Evolutionary conservation across 1,284 basidiomycete species (phyloP).

Genomic region (Ceratorhiza oryzae-sativae): DNA sequence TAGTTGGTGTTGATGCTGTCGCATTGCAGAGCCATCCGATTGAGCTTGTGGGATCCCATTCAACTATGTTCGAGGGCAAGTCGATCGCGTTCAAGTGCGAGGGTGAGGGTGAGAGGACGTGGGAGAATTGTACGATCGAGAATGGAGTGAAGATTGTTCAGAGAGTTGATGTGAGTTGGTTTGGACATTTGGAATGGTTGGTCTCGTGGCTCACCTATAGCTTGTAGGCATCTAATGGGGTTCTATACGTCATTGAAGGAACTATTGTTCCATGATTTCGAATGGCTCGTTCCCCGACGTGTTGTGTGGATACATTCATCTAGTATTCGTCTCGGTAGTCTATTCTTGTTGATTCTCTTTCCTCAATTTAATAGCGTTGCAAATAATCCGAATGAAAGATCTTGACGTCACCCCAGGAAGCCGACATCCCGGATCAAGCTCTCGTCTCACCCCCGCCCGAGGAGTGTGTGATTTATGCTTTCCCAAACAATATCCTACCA

Average conservation of each 20-base stretch:
- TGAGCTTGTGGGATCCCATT: constrained; percentile 25
- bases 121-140: constrained; percentile 37
- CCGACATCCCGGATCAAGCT: too few relatives aligned
- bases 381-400: too few relatives aligned
- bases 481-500: too few relatives aligned
- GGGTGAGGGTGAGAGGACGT: constrained; percentile 22
- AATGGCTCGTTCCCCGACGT: neutral
- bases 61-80: constrained; percentile 38
- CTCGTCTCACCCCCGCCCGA: too few relatives aligned
- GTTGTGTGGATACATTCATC: neutral
- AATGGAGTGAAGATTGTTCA: constrained; percentile 27
- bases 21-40: constrained; percentile 35
- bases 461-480: too few relatives aligned
- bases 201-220: neutral
- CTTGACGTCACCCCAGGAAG: too few relatives aligned
- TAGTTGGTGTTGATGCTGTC: neutral
- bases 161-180: constrained; percentile 22
- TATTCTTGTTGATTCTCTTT: neutral
- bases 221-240: constrained; percentile 38
- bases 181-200: neutral
- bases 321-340: neutral
- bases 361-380: too few relatives aligned
- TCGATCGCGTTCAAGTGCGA: constrained; percentile 18
- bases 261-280: constrained; percentile 22
- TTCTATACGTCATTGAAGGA: constrained; percentile 40